Evolutionary conservation across 345 rosid genomes (phyloP).

Genomic region (Noccaea caerulescens): DNA sequence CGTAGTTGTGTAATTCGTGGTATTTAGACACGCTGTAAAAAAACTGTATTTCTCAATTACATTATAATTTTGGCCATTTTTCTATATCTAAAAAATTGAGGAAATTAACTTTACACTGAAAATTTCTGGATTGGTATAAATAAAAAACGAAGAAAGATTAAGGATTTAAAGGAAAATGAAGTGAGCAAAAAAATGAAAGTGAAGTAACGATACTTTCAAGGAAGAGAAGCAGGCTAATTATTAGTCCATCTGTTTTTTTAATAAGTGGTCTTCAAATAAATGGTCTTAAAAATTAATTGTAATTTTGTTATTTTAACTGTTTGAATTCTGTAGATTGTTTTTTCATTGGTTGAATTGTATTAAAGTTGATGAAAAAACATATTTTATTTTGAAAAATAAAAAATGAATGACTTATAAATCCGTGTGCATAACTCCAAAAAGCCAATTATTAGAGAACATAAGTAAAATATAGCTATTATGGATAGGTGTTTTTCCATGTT

Average conservation of each 20-base stretch:
- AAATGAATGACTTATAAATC: too few species aligned
- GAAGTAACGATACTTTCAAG: neutral
- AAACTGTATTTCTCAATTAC: neutral
- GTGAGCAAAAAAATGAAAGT: neutral
- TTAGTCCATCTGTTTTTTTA: too few species aligned
- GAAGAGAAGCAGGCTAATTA: neutral
- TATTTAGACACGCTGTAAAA: neutral
- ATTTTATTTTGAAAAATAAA: too few species aligned
- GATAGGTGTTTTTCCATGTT: neutral
- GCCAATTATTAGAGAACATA: too few species aligned
- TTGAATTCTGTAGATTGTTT: too few species aligned
- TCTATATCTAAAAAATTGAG: neutral
- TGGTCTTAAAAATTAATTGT: too few species aligned
- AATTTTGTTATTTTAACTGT: too few species aligned
- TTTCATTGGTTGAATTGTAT: too few species aligned
- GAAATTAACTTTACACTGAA: neutral
- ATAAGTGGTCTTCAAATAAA: too few species aligned
- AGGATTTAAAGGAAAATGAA: neutral
- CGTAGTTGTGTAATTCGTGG: neutral
- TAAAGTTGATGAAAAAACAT: too few species aligned
- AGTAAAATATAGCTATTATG: constrained; percentile 9
- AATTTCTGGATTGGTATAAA: neutral
- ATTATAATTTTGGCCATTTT: neutral
- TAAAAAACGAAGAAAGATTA: neutral
- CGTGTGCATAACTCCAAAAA: too few species aligned